Evolutionary conservation across 768 basidiomycete genomes (phyloP), one percentile per base, ranked within the genome.

Genomic region (Panaeolus cyanescens): DNA sequence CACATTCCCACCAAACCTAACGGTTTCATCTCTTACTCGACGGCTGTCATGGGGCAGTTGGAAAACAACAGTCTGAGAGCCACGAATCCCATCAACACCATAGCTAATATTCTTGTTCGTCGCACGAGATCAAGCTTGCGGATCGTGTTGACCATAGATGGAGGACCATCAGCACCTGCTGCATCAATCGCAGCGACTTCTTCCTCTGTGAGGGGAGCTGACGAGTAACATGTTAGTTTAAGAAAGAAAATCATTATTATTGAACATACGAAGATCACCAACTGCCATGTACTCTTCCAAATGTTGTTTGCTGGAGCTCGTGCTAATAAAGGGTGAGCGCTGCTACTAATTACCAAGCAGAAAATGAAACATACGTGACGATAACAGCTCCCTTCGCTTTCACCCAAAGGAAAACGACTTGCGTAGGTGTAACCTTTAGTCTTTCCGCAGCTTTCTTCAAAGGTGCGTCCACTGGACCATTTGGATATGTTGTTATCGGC

Each of bases 371-470:
- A 56, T 69, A 87, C 87, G 89, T 91, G 62, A 91, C 86, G 55
- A 90, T 83, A 5, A 85, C 83, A 1, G 79, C 83, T 31, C 86
- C 85, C 69, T 93, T 92, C 31, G 81, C 79, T 65, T 79, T 82
- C 1, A 85, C 85, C 91, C 91, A 93, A 1, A 82, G 74, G 55
- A 92, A 82, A 22, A 92, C 74, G 33, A 91, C 85, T 65, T 93
- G 91, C 1, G 82, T 83, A 0, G 85, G 78, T 3, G 83, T 82
- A n/a, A 83, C 83, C 6, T 82, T 80, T 5, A 86, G 72, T 12
- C 84, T 76, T 36, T 77, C 72, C 0, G 88, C 88, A 13, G 84
- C 83, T 17, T 77, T 77, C 13, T 76, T 66, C 8, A 92, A 71
- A 2, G 83, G 79, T 6, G 71, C 71, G 68, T 91, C 89, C 1